Conservation (phyloP, 2,329 filamentous ascomycete genomes). For the Mycocentrospora acerina region DNA sequence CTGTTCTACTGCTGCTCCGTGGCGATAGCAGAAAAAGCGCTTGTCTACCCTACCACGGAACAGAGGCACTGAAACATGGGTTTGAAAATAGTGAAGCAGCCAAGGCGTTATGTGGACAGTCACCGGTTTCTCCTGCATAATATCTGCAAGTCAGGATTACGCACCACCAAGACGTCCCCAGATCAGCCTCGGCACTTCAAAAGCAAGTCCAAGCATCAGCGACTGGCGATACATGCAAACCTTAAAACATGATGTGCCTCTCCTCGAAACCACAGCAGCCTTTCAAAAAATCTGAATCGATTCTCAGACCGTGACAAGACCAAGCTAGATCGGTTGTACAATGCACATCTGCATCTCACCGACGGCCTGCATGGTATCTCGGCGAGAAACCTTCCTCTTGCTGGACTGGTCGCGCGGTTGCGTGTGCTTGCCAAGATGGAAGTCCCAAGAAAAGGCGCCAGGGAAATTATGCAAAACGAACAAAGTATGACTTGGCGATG, state of each 20-base stretch:
- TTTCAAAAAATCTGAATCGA: slow-evolving; percentile 4
- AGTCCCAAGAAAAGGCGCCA: slow-evolving; percentile 5
- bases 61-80: too few relatives aligned
- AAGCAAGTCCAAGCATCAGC: slow-evolving; percentile 1
- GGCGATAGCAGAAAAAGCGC: too few relatives aligned
- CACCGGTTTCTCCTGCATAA: too few relatives aligned
- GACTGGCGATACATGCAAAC: slow-evolving; percentile 3
- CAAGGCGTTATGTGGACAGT: neutral
- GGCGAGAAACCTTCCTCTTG: slow-evolving; percentile 6
- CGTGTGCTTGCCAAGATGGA: slow-evolving; percentile 10
- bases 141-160: too few relatives aligned
- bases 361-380: slow-evolving; percentile 8
- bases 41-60: too few relatives aligned
- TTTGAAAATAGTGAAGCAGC: neutral
- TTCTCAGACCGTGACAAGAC: slow-evolving; percentile 11
- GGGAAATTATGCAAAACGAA: slow-evolving; percentile 3
- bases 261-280: slow-evolving; percentile 8
- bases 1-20: too few relatives aligned
- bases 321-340: slow-evolving; percentile 9
- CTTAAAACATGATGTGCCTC: too few relatives aligned
- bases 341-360: slow-evolving; percentile 9
- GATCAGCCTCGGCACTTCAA: slow-evolving; percentile 4
- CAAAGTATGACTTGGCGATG: slow-evolving; percentile 4
- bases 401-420: slow-evolving; percentile 11
- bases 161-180: neutral